A percentile compares a stretch with the other conserved stretches of the same genome.
Evolutionary conservation across 106 monocot genomes (phyloP).

Genomic region (Allium cepa): DNA sequence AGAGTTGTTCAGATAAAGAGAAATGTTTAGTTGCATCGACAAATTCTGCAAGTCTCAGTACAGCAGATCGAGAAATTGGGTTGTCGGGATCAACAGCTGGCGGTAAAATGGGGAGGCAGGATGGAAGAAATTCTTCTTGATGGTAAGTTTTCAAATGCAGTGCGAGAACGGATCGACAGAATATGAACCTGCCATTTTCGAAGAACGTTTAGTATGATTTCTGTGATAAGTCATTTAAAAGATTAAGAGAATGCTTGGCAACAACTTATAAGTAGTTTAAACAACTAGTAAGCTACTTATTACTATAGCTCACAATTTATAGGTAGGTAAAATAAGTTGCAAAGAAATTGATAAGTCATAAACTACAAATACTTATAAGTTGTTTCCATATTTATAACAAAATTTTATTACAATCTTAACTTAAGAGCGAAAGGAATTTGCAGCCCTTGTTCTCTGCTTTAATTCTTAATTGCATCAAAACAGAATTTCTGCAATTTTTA

Average conservation of each 20-base stretch:
- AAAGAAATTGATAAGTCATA: background rate
- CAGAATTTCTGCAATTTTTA: too few species aligned
- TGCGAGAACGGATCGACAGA: conserved; percentile 57
- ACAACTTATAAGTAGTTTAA: background rate
- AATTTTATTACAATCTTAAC: too few species aligned
- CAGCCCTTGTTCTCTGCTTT: too few species aligned
- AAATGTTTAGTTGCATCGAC: conserved; percentile 43
- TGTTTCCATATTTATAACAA: background rate
- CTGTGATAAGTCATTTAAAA: background rate
- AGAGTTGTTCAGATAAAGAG: conserved; percentile 10
- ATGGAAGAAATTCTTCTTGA: conserved; percentile 44
- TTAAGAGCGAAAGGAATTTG: too few species aligned
- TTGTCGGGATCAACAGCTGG: conserved; percentile 38
- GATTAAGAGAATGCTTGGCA: too few species aligned
- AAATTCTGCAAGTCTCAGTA: conserved; percentile 46
- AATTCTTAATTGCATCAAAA: too few species aligned
- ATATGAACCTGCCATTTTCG: conserved; percentile 56
- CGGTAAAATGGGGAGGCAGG: conserved; percentile 67
- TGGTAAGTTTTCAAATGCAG: conserved; percentile 28
- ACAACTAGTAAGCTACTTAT: background rate
- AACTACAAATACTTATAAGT: background rate
- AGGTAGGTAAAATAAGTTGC: background rate
- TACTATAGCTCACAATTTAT: background rate
- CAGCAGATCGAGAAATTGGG: conserved; percentile 28
- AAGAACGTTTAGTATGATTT: background rate